Base-by-base conservation (phyloP, 2,329 filamentous ascomycete genomes). In the Zasmidium citrigriseum region DNA sequence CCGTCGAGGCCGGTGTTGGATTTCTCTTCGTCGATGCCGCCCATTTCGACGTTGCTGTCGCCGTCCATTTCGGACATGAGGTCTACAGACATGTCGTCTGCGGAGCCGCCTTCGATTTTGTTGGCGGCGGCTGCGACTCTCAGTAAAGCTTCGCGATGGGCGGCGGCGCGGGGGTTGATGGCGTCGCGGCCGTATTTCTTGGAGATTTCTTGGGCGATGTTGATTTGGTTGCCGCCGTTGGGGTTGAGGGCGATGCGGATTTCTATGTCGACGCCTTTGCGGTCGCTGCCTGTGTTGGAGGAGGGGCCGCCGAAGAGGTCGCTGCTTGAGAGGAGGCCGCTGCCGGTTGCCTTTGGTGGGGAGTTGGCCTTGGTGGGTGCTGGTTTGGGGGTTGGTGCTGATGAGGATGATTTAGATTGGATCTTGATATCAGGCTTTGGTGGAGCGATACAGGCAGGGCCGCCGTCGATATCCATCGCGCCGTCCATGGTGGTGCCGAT, bases 181-280 rank as follows among this genome's bases (percentile, higher is more conserved):
- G 93, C 95, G 61, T 96, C 92, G 82, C 93, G 96, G 22, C 95
- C 95, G 73, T 97, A 98, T 62, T 89, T 89, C 63, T 96, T 92
- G 75, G 96, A 91, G 11, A 96, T 95, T 75, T 98, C 82, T 46
- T 91, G 90, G 69, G 93, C 93, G 65, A 98, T 97, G 74, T 98
- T 98, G 76, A 99, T 86, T 61, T 96, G 93, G 65, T 93, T 91
- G 73, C 96, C 96, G 34, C 86, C 89, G 67, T 90, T 87, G 44
- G 91, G 90, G 58, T 88, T 85, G 41, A 99, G 82, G 0, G 90
- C 86, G 57, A 99, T 88, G 55, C 89, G 87, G 18, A 99, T 83
- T 54, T 96, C 84, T 62, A 99, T 96, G 86, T 96, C 44, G 87
- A 92, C 2, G 84, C 85, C 57, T 80, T 77, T 74, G 59, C 72